These are phyloP conservation scores for Tolypocladium tropicale DNA, from an alignment of 2,329 filamentous ascomycete species.

Conservation along the genomic window DNA sequence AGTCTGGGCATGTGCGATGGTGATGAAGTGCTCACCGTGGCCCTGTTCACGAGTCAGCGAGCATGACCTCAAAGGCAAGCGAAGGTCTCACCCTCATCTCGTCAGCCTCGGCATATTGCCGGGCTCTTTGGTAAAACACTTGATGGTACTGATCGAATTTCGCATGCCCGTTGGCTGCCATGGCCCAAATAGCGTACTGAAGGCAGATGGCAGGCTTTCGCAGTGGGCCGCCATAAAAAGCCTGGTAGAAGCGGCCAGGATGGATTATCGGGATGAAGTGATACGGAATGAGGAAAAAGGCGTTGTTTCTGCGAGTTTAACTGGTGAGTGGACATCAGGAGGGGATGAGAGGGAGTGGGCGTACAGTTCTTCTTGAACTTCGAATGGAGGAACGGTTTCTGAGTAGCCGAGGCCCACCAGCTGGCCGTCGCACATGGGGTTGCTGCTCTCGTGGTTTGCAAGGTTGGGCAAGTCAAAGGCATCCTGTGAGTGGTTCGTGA, in stretches of 20 bases:
- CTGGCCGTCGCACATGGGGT: slow-evolving; percentile 13
- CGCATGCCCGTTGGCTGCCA: slow-evolving; percentile 59
- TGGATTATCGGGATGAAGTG: slow-evolving; percentile 69
- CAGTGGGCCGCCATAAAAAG: slow-evolving; percentile 61
- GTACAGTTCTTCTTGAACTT: slow-evolving; percentile 77
- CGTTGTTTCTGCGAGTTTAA: slow-evolving; percentile 45
- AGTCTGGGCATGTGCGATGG: slow-evolving; percentile 67
- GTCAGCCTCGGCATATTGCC: slow-evolving; percentile 74
- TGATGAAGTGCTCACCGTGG: slow-evolving; percentile 70
- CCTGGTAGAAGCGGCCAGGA: slow-evolving; percentile 60
- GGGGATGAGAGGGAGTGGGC: slow-evolving; percentile 12
- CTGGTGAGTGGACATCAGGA: background rate
- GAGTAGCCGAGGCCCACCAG: slow-evolving; percentile 73
- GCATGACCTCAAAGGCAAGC: too few species aligned
- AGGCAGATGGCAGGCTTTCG: slow-evolving; percentile 74
- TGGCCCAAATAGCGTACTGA: slow-evolving; percentile 81
- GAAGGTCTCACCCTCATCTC: slow-evolving; percentile 57
- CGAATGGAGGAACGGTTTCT: slow-evolving; percentile 67
- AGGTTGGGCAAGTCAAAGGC: slow-evolving; percentile 9
- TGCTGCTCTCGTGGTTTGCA: background rate
- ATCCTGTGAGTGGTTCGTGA: slow-evolving; percentile 3
- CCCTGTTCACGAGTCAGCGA: slow-evolving; percentile 31
- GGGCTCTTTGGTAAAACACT: slow-evolving; percentile 70
- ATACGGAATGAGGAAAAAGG: slow-evolving; percentile 70
- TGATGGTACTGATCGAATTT: slow-evolving; percentile 65